phyloP scores from a whole-genome alignment of 805 yeast genomes.

The Suhomyces tanzawaensis region DNA sequence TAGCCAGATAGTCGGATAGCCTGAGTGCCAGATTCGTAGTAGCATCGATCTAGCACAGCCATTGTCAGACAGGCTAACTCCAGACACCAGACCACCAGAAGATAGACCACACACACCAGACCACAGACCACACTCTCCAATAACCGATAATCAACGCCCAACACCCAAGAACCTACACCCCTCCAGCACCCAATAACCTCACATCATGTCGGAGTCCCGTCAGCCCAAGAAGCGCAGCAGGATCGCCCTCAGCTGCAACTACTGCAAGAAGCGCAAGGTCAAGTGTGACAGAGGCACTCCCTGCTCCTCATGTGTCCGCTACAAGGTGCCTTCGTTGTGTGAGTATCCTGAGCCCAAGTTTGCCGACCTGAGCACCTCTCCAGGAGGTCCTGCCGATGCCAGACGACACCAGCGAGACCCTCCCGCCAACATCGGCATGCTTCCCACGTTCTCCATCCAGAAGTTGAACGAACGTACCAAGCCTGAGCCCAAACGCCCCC shows the following conservation, averaged over 20 bases:
- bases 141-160: too few species aligned
- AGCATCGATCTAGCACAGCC: too few species aligned
- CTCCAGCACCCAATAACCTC: neutral
- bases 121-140: too few species aligned
- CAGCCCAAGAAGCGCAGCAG: constrained; percentile 23
- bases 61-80: too few species aligned
- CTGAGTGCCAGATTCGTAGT: too few species aligned
- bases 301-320: constrained; percentile 30
- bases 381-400: neutral
- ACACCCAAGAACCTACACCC: too few species aligned
- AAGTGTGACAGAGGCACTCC: constrained; percentile 38
- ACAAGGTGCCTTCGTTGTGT: constrained; percentile 23
- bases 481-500: neutral
- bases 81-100: too few species aligned
- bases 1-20: too few species aligned
- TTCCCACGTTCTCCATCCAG: constrained; percentile 5
- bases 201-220: constrained; percentile 2
- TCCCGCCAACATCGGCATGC: constrained; percentile 1
- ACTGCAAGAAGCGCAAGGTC: constrained; percentile 36
- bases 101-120: too few species aligned
- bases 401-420: neutral
- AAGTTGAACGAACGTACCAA: neutral
- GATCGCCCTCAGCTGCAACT: constrained; percentile 32
- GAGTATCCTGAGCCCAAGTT: constrained; percentile 20
- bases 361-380: constrained; percentile 1